Percentiles rank a stretch among this genome's conserved stretches.
These are phyloP conservation scores for Alternaria dauci DNA, from an alignment of 2,329 filamentous ascomycete genomes.

Conservation along the genomic window DNA sequence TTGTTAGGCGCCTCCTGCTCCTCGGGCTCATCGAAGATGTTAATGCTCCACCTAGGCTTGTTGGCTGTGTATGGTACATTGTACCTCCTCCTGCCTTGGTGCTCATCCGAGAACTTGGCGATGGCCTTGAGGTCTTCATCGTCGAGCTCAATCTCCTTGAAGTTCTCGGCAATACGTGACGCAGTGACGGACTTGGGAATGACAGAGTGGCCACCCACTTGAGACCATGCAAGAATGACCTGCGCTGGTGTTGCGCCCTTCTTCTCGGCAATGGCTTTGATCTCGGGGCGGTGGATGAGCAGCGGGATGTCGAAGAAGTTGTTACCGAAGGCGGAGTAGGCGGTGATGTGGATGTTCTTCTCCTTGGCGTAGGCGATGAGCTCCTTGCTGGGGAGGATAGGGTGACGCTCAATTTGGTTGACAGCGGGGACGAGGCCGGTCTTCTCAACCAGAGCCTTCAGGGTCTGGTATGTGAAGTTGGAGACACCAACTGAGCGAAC, in stretches of 20 bases:
- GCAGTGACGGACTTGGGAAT: constrained; percentile 45
- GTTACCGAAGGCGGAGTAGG: constrained; percentile 55
- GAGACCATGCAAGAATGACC: constrained; percentile 85
- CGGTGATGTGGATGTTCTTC: constrained; percentile 46
- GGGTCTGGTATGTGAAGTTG: constrained; percentile 43
- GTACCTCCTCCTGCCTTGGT: constrained; percentile 68
- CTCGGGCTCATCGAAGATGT: constrained; percentile 64
- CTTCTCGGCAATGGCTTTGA: constrained; percentile 71
- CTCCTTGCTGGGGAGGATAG: constrained; percentile 39
- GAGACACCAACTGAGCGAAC: constrained; percentile 42
- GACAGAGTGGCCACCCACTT: constrained; percentile 62
- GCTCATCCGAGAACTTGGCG: constrained; percentile 58
- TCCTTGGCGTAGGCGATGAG: constrained; percentile 42
- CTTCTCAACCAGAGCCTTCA: constrained; percentile 65
- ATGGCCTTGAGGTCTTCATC: constrained; percentile 37
- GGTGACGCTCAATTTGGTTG: constrained; percentile 46
- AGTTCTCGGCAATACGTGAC: constrained; percentile 41
- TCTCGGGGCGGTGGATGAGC: constrained; percentile 74
- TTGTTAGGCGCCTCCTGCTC: constrained; percentile 61
- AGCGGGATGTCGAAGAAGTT: constrained; percentile 58
- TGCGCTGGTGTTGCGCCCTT: constrained; percentile 75
- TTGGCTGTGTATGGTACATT: constrained; percentile 51
- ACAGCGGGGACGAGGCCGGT: constrained; percentile 41
- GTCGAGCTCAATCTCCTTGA: constrained; percentile 39
- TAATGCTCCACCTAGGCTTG: constrained; percentile 64